Base-by-base conservation (phyloP, 108 stramenopile genomes). In the Skeletonema potamos region DNA sequence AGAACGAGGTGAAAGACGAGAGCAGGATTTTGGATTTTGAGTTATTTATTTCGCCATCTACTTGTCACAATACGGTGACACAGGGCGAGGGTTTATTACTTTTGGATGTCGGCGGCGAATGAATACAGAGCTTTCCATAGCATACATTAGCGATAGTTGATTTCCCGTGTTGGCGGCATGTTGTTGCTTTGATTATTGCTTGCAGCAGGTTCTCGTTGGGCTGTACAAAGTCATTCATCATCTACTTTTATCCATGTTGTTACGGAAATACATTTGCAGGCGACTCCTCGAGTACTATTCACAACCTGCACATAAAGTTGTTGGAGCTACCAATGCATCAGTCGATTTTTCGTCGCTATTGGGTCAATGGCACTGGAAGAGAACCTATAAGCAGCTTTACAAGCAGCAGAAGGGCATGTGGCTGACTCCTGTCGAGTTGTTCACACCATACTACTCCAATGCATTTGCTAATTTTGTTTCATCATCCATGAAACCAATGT, bases 381-480 rank as follows among this genome's bases (percentile, higher is more conserved):
- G 80, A 51, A 64, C 79, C 2, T 86, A 84, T 11, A 67, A 73
- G 41, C 63, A 62, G 20, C 20, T 88, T 37, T 94, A 92, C 64
- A 68, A 82, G 6, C 74, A 86, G 34, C 86, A 88, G 44, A 56
- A 86, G 37, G 93, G 93, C 48, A 89, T 89, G 76, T 94, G 93
- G 93, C 79, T 94, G 56, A 94, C 93, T 20, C 91, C 93, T 3
- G 89, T 90, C 32, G 93, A 94, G 58, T 65, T 94, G 20, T 92
- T 94, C 56, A 62, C 64, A 29, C 93, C 93, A 6, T 70, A 85
- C 58, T 94, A 89, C 76, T 92, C 91, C 0, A 82, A 85, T 30
- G 62, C 83, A 26, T 24, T 94, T 39, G 91, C 85, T 10, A 87
- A 94, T 65, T 94, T 90, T 62, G 77, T 89, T 8, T 62, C 58